Evolutionary conservation across 106 monocot genomes (phyloP).

Genomic region (Allium cepa): DNA sequence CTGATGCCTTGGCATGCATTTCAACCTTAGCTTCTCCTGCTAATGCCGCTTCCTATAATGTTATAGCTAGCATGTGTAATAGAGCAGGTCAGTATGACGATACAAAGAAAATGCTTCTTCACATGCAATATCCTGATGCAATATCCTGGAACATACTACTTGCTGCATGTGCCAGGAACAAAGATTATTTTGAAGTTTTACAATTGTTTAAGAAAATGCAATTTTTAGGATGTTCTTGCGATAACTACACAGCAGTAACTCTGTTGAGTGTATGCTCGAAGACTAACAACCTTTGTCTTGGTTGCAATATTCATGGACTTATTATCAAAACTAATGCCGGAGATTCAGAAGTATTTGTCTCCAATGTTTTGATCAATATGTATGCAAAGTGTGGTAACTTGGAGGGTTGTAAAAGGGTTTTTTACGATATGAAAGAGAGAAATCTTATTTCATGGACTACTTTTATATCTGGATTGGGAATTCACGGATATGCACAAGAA

Average conservation of each 20-base stretch:
- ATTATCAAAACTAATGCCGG: constrained; percentile 37
- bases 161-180: constrained; percentile 39
- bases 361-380: constrained; percentile 72
- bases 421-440: constrained; percentile 51
- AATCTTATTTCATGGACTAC: constrained; percentile 78
- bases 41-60: constrained; percentile 23
- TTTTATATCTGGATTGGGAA: constrained; percentile 53
- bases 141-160: constrained; percentile 73
- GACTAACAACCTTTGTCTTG: constrained; percentile 32
- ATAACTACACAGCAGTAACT: constrained; percentile 49
- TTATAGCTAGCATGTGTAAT: constrained; percentile 54
- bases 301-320: constrained; percentile 52
- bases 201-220: constrained; percentile 47
- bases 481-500: constrained; percentile 39
- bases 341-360: constrained; percentile 34
- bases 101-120: constrained; percentile 35
- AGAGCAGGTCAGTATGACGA: constrained; percentile 30
- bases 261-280: constrained; percentile 59
- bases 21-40: neutral
- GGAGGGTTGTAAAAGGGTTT: constrained; percentile 33
- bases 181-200: constrained; percentile 39
- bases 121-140: constrained; percentile 23
- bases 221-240: constrained; percentile 20
- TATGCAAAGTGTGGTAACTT: constrained; percentile 80
- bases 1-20: constrained; percentile 26